These are phyloP conservation scores for Halenospora varia DNA, from an alignment of 495 filamentous ascomycete genomes.

Conservation along the genomic window DNA sequence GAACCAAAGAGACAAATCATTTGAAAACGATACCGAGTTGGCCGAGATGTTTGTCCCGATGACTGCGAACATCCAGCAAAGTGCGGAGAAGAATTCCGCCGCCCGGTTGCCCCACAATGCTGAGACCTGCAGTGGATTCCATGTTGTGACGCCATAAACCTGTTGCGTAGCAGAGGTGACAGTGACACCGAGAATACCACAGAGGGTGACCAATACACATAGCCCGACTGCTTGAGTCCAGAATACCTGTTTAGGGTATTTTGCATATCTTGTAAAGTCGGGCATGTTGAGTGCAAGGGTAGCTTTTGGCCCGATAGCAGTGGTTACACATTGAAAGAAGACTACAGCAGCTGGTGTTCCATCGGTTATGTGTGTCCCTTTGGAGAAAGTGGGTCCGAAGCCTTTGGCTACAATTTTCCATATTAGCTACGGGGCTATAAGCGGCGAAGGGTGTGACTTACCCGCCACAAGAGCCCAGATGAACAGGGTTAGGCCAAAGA, in stretches of 20 bases:
- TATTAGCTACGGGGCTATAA: not conserved
- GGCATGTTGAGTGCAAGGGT: conserved; percentile 42
- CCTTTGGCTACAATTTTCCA: conserved; percentile 29
- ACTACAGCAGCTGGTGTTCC: conserved; percentile 23
- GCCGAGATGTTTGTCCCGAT: conserved; percentile 39
- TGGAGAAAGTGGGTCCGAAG: conserved; percentile 31
- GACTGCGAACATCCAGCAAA: conserved; percentile 37
- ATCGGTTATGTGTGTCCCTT: conserved; percentile 22
- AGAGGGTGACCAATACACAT: conserved; percentile 37
- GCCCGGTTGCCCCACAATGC: conserved; percentile 37
- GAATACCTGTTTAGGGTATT: conserved; percentile 10
- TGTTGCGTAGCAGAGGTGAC: conserved; percentile 32
- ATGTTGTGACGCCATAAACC: conserved; percentile 37
- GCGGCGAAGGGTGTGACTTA: not conserved
- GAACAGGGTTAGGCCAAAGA: conserved; percentile 44
- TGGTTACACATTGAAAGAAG: conserved; percentile 30
- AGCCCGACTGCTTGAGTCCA: conserved; percentile 34
- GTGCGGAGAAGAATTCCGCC: conserved; percentile 36
- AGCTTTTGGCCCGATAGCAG: conserved; percentile 35
- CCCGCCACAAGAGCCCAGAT: conserved; percentile 42
- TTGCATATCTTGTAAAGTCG: conserved; percentile 21
- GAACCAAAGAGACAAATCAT: conserved; percentile 36
- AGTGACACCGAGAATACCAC: conserved; percentile 36
- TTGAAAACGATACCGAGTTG: conserved; percentile 36
- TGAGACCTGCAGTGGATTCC: conserved; percentile 38